phyloP scores from a whole-genome alignment of 345 rosid species.

The Lenwebbia sp. region DNA sequence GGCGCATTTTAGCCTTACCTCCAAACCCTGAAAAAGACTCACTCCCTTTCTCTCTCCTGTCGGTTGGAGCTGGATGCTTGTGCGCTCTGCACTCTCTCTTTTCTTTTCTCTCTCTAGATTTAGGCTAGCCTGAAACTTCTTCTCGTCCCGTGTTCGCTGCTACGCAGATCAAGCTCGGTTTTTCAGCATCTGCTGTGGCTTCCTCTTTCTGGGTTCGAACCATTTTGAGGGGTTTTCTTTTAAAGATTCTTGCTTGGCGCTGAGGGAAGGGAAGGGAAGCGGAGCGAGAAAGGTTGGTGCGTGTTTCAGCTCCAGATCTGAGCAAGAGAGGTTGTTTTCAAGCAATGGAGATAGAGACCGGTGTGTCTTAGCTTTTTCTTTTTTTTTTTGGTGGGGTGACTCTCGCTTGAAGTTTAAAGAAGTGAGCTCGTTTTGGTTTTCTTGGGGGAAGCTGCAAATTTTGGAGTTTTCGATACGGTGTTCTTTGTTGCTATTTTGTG shows the following conservation, averaged over 20 bases:
- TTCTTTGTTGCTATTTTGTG: background rate
- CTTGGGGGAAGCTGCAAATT: background rate
- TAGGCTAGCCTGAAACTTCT: background rate
- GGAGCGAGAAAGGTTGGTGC: background rate
- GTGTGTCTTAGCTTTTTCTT: background rate
- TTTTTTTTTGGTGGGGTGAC: background rate
- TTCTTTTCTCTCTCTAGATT: background rate
- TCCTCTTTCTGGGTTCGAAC: background rate
- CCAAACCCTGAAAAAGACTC: background rate
- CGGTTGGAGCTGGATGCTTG: conserved; percentile 3
- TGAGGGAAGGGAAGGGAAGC: background rate
- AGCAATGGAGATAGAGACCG: background rate
- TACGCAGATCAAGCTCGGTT: background rate
- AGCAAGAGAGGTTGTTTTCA: background rate
- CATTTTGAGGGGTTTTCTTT: background rate
- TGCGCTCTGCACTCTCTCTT: background rate
- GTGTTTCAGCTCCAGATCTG: conserved; percentile 7
- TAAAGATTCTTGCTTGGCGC: background rate
- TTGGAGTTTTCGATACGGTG: background rate
- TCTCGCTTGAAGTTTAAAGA: background rate
- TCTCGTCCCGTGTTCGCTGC: background rate
- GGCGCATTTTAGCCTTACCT: background rate
- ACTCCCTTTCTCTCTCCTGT: background rate
- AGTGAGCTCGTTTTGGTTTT: background rate
- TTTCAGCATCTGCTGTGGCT: background rate